A percentile compares a stretch with the other conserved stretches of the same genome.
These are phyloP conservation scores for Calonectria leucothoes DNA, from an alignment of 2,329 filamentous ascomycete species.

Conservation along the genomic window DNA sequence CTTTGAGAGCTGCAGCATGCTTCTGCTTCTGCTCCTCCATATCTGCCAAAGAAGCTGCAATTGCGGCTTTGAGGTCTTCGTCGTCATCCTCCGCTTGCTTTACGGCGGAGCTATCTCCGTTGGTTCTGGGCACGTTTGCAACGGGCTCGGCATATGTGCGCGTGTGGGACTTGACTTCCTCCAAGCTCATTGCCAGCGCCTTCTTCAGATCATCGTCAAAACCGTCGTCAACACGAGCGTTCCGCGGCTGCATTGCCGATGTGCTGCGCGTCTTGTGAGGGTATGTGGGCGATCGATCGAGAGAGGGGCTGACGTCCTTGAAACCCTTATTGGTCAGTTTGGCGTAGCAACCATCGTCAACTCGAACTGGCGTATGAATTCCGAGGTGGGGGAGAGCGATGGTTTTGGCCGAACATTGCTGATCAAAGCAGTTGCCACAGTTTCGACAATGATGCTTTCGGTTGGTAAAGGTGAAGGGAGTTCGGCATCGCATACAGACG, in stretches of 20 bases:
- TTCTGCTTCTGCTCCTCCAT: conserved; percentile 99
- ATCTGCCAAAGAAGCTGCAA: conserved; percentile 92
- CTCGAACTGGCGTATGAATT: conserved; percentile 89
- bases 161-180: conserved; percentile 84
- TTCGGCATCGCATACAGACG: conserved; percentile 98
- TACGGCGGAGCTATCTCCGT: conserved; percentile 47
- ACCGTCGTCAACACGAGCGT: conserved; percentile 86
- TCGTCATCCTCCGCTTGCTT: conserved; percentile 84
- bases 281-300: conserved; percentile 60
- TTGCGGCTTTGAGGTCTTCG: conserved; percentile 91
- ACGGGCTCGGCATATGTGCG: conserved; percentile 77
- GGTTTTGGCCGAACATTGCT: conserved; percentile 90
- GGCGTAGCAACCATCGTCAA: conserved; percentile 95
- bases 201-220: conserved; percentile 96
- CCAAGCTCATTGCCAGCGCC: conserved; percentile 95
- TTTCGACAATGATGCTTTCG: conserved; percentile 98
- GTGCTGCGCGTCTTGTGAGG: conserved; percentile 74
- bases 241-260: conserved; percentile 86
- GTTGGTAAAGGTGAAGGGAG: conserved; percentile 96
- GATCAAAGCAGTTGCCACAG: conserved; percentile 97
- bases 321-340: conserved; percentile 81
- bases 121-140: conserved; percentile 53
- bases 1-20: conserved; percentile 85
- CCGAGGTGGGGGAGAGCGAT: conserved; percentile 92
- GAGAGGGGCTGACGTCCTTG: conserved; percentile 55